These are phyloP conservation scores for Paraphoma chrysanthemicola DNA, from an alignment of 2,329 filamentous ascomycete species.

Conservation along the genomic window DNA sequence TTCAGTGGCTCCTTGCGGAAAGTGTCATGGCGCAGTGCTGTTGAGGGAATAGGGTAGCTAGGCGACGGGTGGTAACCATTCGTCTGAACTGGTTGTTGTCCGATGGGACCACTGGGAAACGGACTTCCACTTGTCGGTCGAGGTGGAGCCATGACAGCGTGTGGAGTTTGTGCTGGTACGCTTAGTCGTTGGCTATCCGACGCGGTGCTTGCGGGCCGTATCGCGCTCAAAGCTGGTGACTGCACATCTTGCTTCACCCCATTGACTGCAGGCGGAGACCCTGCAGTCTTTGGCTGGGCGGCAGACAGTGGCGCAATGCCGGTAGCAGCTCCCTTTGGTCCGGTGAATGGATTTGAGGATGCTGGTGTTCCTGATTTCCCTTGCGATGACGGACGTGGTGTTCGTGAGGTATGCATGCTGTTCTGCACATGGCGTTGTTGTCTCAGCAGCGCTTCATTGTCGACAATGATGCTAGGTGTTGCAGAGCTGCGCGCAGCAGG, in stretches of 20 bases:
- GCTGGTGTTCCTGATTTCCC: conserved; percentile 35
- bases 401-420: conserved; percentile 52
- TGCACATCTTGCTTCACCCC: conserved; percentile 51
- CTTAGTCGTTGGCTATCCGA: conserved; percentile 42
- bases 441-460: conserved; percentile 61
- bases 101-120: conserved; percentile 43
- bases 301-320: conserved; percentile 27
- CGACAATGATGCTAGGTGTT: conserved; percentile 59
- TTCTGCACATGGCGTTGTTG: conserved; percentile 61
- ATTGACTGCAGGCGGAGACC: conserved; percentile 38
- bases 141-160: conserved; percentile 50
- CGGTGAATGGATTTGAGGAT: conserved; percentile 37
- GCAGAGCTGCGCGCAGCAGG: conserved; percentile 50
- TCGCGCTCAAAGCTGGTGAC: conserved; percentile 53
- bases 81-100: conserved; percentile 29
- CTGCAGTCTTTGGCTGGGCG: conserved; percentile 39
- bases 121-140: conserved; percentile 52
- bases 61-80: conserved; percentile 40
- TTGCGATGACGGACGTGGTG: conserved; percentile 34
- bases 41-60: conserved; percentile 38
- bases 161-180: conserved; percentile 39
- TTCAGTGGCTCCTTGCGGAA: conserved; percentile 49
- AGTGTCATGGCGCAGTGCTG: conserved; percentile 37
- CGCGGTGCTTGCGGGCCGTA: conserved; percentile 45
- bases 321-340: conserved; percentile 28